A percentile compares a stretch with the other conserved stretches of the same genome.
Conservation (phyloP, 208 protist genomes). For the Trypanosoma boissoni region DNA sequence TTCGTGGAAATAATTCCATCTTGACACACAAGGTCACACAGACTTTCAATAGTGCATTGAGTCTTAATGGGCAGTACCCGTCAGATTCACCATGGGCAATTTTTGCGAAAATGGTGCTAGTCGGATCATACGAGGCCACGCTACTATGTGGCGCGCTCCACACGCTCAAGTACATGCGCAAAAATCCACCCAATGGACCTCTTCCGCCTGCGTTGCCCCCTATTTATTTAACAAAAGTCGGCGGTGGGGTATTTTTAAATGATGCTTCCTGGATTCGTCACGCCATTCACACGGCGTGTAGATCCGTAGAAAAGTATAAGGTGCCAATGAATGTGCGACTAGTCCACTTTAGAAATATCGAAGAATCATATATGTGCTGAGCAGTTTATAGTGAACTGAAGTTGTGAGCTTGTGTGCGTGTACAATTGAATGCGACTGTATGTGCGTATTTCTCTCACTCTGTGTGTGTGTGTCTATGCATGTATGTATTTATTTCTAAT, state of each 20-base stretch:
- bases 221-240: slow-evolving; percentile 51
- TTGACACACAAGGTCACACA: slow-evolving; percentile 35
- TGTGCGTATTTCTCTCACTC: slow-evolving; percentile 5
- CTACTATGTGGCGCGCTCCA: slow-evolving; percentile 40
- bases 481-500: slow-evolving; percentile 9
- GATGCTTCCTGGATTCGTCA: slow-evolving; percentile 33
- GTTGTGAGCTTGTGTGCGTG: too few species aligned
- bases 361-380: slow-evolving; percentile 29
- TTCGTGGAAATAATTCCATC: background rate
- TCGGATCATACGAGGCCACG: slow-evolving; percentile 51
- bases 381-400: slow-evolving; percentile 3
- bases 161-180: slow-evolving; percentile 28
- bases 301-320: slow-evolving; percentile 13
- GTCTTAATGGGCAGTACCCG: slow-evolving; percentile 6
- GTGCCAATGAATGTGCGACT: slow-evolving; percentile 43
- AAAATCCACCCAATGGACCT: background rate
- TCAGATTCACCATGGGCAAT: background rate
- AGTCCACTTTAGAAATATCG: slow-evolving; percentile 33
- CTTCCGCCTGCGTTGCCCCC: slow-evolving; percentile 17
- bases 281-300: slow-evolving; percentile 21
- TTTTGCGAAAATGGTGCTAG: slow-evolving; percentile 35
- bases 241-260: slow-evolving; percentile 52
- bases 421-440: too few species aligned
- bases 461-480: background rate
- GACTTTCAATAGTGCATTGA: slow-evolving; percentile 51